A percentile compares a stretch with the other conserved stretches of the same genome.
phyloP scores from a whole-genome alignment of 1,139 yeast species.

The Kurtzmaniella quercitrusa region DNA sequence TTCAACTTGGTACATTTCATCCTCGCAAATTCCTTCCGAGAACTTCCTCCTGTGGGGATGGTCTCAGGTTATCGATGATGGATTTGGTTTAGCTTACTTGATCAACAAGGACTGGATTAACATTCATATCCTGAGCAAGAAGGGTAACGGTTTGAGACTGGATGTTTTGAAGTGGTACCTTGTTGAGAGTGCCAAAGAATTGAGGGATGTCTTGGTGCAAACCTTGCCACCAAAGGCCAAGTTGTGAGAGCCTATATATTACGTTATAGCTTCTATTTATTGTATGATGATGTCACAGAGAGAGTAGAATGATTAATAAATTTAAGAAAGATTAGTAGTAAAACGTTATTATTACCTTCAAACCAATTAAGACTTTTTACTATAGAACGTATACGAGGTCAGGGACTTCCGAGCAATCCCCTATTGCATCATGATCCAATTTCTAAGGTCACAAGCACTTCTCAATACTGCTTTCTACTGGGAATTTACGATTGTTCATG shows the following conservation, averaged over 20 bases:
- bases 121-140: slow-evolving; percentile 79
- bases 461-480: too few species aligned
- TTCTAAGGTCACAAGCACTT: too few species aligned
- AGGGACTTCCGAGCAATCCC: too few species aligned
- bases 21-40: slow-evolving; percentile 89
- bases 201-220: slow-evolving; percentile 57
- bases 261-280: too few species aligned
- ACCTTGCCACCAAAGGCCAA: slow-evolving; percentile 38
- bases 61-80: slow-evolving; percentile 93
- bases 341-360: too few species aligned
- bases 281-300: too few species aligned
- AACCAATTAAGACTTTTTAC: too few species aligned
- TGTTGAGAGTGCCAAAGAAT: slow-evolving; percentile 76
- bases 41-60: slow-evolving; percentile 92
- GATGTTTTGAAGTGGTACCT: slow-evolving; percentile 67
- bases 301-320: too few species aligned
- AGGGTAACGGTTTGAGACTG: slow-evolving; percentile 62
- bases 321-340: too few species aligned
- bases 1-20: slow-evolving; percentile 78
- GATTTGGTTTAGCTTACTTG: slow-evolving; percentile 93
- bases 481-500: background rate
- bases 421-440: too few species aligned
- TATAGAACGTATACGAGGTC: too few species aligned
- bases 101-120: slow-evolving; percentile 82
- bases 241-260: slow-evolving; percentile 14